phyloP scores from a whole-genome alignment of 2,329 filamentous ascomycete species.

The Microcera coccophila region DNA sequence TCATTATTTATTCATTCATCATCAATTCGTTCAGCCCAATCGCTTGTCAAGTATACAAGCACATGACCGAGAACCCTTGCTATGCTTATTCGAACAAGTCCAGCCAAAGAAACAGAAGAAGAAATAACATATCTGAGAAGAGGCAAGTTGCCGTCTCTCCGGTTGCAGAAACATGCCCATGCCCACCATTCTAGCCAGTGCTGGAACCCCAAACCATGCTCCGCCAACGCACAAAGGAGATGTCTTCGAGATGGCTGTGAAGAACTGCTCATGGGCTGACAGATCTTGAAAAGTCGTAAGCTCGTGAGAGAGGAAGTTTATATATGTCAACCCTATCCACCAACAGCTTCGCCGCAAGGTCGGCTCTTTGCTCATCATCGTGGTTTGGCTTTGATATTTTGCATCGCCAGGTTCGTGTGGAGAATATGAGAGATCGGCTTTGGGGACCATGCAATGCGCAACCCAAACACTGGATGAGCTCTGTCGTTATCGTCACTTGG shows the following conservation, averaged over 20 bases:
- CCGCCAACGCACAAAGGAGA: conserved; percentile 19
- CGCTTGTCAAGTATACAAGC: conserved; percentile 24
- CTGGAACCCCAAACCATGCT: conserved; percentile 24
- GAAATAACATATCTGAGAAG: conserved; percentile 13
- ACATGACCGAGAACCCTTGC: conserved; percentile 18
- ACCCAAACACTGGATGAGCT: no score
- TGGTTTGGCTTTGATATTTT: neutral
- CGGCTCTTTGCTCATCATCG: conserved; percentile 8
- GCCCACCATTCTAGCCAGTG: conserved; percentile 27
- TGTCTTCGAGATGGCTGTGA: conserved; percentile 20
- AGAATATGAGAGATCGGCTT: no score
- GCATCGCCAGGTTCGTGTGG: neutral
- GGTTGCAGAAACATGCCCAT: conserved; percentile 15
- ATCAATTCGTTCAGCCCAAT: conserved; percentile 23
- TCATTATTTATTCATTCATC: conserved; percentile 32
- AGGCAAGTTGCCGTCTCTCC: conserved; percentile 20
- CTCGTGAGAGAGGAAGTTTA: conserved; percentile 36
- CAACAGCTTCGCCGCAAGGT: conserved; percentile 16
- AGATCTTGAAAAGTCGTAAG: conserved; percentile 28
- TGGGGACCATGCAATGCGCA: no score
- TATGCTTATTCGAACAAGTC: conserved; percentile 23
- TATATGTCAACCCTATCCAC: conserved; percentile 26
- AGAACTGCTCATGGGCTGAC: conserved; percentile 19
- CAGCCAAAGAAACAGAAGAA: conserved; percentile 19
- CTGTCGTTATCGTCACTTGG: neutral